Conservation (phyloP, 2,329 filamentous ascomycete genomes). For the Fusarium duplospermum region DNA sequence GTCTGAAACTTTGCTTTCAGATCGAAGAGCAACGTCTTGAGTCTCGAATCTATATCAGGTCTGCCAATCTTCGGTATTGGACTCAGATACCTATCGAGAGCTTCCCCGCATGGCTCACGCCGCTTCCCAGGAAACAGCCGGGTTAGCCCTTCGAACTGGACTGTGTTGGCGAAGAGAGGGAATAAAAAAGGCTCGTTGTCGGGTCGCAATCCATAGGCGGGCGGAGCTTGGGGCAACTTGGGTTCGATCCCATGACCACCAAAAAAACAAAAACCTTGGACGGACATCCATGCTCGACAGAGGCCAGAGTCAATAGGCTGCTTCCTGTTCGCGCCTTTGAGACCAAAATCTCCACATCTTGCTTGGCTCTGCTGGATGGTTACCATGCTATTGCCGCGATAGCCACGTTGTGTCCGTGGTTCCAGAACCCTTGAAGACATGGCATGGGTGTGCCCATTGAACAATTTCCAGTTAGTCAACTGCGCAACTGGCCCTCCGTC, state of each 20-base stretch:
- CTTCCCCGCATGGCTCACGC: not conserved
- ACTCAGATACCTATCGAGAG: not conserved
- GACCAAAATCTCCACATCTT: slow-evolving; percentile 5
- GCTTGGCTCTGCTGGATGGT: slow-evolving; percentile 3
- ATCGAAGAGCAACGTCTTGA: not conserved
- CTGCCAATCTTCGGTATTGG: not conserved
- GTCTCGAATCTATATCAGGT: slow-evolving; percentile 2
- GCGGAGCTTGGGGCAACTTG: slow-evolving; percentile 39
- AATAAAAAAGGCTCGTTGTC: slow-evolving; percentile 23
- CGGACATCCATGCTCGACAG: slow-evolving; percentile 17
- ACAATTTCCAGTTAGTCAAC: not conserved
- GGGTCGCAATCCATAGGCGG: slow-evolving; percentile 18
- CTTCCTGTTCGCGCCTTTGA: not conserved
- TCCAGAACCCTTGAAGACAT: not conserved
- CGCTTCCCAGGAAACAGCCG: not conserved
- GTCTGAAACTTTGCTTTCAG: not conserved
- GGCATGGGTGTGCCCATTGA: not conserved
- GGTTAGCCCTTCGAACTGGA: not conserved
- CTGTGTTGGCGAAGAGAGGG: slow-evolving; percentile 13
- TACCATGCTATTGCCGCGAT: slow-evolving; percentile 27
- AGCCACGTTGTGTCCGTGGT: slow-evolving; percentile 23
- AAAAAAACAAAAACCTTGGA: slow-evolving; percentile 37
- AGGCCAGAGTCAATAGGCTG: slow-evolving; percentile 20
- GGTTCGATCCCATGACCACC: slow-evolving; percentile 38
- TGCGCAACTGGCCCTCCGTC: not conserved